phyloP scores from a whole-genome alignment of 805 yeast species.

The Wickerhamomyces chambardii region DNA sequence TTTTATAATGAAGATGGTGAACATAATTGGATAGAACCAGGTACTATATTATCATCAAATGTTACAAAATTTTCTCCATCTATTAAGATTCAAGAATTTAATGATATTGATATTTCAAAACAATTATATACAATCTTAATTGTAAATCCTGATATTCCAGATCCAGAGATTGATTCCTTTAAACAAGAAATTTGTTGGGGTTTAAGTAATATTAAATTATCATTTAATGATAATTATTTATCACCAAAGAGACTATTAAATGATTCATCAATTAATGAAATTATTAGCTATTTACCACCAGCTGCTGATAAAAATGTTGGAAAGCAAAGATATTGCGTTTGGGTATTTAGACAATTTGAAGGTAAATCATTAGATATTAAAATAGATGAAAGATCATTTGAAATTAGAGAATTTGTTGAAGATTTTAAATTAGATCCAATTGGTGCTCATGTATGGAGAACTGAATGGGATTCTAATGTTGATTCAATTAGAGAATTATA shows the following conservation, averaged over 20 bases:
- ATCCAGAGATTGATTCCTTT: constrained; percentile 56
- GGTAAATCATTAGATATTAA: constrained; percentile 11
- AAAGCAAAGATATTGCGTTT: constrained; percentile 72
- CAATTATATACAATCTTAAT: constrained; percentile 68
- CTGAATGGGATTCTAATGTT: constrained; percentile 71
- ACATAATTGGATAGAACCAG: constrained; percentile 72
- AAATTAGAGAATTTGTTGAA: constrained; percentile 61
- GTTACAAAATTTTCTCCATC: constrained; percentile 74
- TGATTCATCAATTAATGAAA: constrained; percentile 28
- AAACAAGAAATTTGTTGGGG: constrained; percentile 74
- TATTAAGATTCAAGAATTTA: constrained; percentile 68
- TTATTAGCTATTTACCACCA: constrained; percentile 67
- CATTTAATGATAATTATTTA: constrained; percentile 48
- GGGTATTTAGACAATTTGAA: constrained; percentile 77
- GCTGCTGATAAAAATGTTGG: constrained; percentile 85
- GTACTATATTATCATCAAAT: constrained; percentile 60
- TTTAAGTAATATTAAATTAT: constrained; percentile 53
- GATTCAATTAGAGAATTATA: constrained; percentile 58
- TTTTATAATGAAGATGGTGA: constrained; percentile 64
- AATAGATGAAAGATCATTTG: constrained; percentile 37
- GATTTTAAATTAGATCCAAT: constrained; percentile 55
- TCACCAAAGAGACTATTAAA: constrained; percentile 24
- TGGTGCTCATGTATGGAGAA: constrained; percentile 92
- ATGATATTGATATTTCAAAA: constrained; percentile 24
- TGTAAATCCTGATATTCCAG: constrained; percentile 91